These are phyloP conservation scores for Hyphodiscus hymeniophilus DNA, from an alignment of 495 filamentous ascomycete genomes.

Conservation along the genomic window DNA sequence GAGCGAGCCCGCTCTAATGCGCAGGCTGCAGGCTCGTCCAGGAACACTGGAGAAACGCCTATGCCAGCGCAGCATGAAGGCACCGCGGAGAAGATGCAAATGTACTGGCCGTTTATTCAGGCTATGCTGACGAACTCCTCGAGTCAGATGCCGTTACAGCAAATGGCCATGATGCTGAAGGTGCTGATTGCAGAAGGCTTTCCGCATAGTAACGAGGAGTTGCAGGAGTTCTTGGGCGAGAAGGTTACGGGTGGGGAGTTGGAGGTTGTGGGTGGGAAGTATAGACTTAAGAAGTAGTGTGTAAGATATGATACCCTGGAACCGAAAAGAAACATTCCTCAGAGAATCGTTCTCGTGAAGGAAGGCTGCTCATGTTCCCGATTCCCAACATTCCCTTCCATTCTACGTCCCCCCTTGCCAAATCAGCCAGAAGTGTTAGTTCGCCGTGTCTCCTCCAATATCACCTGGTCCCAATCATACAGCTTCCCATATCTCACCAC, in stretches of 20 bases:
- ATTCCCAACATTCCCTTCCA: too few species aligned
- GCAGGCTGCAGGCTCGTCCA: slow-evolving; percentile 29
- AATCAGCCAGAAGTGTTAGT: too few species aligned
- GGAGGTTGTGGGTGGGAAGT: slow-evolving; percentile 68
- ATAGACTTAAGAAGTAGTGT: slow-evolving; percentile 54
- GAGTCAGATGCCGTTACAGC: slow-evolving; percentile 60
- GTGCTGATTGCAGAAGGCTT: slow-evolving; percentile 84
- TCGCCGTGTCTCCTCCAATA: too few species aligned
- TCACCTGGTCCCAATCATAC: too few species aligned
- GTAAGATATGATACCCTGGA: slow-evolving; percentile 21
- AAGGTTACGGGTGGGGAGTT: slow-evolving; percentile 65
- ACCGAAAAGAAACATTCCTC: too few species aligned
- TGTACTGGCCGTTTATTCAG: slow-evolving; percentile 86
- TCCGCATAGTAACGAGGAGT: slow-evolving; percentile 63
- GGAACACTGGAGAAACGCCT: slow-evolving; percentile 32
- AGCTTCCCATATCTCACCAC: too few species aligned
- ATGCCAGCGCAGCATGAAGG: slow-evolving; percentile 40
- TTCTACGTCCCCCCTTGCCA: too few species aligned
- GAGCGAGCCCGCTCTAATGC: slow-evolving; percentile 30
- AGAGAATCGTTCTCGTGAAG: background rate
- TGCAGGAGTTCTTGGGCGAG: slow-evolving; percentile 66
- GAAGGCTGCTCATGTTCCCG: too few species aligned
- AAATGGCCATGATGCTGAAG: slow-evolving; percentile 89
- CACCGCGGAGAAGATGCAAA: slow-evolving; percentile 65
- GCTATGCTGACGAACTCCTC: slow-evolving; percentile 93